Base-by-base conservation (phyloP, 805 yeast species). In the Kuraishia piskuri region DNA sequence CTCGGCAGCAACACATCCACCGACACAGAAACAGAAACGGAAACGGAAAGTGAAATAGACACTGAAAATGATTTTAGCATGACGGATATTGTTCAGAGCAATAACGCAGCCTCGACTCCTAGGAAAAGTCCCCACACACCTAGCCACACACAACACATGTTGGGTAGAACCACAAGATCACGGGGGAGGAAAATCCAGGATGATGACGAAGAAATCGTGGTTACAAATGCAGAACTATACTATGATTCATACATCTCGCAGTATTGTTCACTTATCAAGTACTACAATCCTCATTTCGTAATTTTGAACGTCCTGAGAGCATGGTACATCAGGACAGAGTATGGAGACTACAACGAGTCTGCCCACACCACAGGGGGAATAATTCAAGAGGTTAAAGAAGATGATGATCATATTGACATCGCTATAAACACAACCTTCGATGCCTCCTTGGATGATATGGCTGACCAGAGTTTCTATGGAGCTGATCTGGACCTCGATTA, bases 201-300 rank as follows among this genome's bases (percentile, higher is more conserved):
- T 31, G 44, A 46, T 20, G 55, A 48, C 10, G 52, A 50, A 2
- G 56, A 55, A 25, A 45, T 56, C 19, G 50, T 51, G 22, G 55
- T 60, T 9, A 52, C 61, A 19, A 57, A 60, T 47, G 55, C 55
- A 1, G 63, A 63, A 48, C 31, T 64, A 2, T 60, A 62, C 44
- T 52, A 54, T 14, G 64, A 63, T 37, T 53, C 56, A 20, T 63
- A 58, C 45, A 48, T 57, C 2, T 50, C 55, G 22, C 50, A 55
- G 45, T 56, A 56, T 22, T 63, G 63, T 58, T 55, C 67, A 1
- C 31, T 64, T 22, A 53, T 63, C 26, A 57, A 57, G 44, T 63
- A 61, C 54, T 63, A 61, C 50, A 57, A 63, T 46, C 66, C 68
- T 4, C 50, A 46, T 10, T 22, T 50, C 49, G 52, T 63, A n/a